A percentile compares a stretch with the other conserved stretches of the same genome.
phyloP scores from a whole-genome alignment of 78 protist species.

The Dictyostelium intermedium region DNA sequence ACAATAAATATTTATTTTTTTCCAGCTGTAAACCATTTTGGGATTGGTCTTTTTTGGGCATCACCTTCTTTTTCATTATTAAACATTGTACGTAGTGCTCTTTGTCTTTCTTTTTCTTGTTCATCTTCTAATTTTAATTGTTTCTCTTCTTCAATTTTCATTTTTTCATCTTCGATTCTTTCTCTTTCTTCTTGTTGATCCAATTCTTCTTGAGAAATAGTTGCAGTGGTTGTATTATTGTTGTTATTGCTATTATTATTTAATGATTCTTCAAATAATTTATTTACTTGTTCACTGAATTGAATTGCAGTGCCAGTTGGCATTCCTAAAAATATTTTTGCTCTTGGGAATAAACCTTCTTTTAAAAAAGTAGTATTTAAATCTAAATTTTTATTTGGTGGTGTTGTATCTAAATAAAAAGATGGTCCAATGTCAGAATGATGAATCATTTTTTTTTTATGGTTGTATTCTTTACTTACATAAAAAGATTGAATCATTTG shows the following conservation, averaged over 20 bases:
- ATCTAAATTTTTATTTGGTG: slow-evolving; percentile 42
- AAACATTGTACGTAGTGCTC: background rate
- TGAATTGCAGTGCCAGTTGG: background rate
- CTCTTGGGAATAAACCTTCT: slow-evolving; percentile 32
- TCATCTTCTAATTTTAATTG: background rate
- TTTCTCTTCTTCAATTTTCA: background rate
- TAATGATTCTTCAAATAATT: background rate
- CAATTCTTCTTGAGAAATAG: background rate
- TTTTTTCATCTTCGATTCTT: background rate
- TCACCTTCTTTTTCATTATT: slow-evolving; percentile 21
- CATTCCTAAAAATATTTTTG: slow-evolving; percentile 46
- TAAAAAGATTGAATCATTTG: slow-evolving; percentile 14
- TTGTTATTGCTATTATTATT: background rate
- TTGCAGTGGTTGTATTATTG: background rate
- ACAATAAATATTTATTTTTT: background rate
- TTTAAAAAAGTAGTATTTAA: background rate
- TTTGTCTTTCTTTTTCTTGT: background rate
- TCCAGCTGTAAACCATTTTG: slow-evolving; percentile 49
- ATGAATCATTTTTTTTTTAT: background rate
- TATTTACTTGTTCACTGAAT: background rate
- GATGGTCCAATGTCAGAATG: background rate
- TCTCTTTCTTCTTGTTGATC: background rate
- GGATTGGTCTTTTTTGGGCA: background rate
- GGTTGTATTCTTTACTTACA: slow-evolving; percentile 16
- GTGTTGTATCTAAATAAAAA: slow-evolving; percentile 34